phyloP scores from a whole-genome alignment of 2,329 filamentous ascomycete genomes.

The Claviceps paspali region DNA sequence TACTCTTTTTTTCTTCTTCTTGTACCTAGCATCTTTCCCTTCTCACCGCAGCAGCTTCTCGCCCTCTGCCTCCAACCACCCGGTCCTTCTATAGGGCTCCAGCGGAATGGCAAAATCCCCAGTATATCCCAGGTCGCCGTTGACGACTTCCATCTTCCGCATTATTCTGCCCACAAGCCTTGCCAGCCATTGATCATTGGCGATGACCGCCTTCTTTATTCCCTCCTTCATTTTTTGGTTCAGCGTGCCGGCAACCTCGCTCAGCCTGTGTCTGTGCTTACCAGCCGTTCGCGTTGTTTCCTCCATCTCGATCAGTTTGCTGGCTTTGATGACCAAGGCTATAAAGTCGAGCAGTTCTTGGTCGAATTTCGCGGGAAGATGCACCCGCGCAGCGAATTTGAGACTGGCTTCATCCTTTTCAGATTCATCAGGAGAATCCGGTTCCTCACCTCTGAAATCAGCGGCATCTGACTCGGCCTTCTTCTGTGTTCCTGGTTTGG shows the following conservation, averaged over 20 bases:
- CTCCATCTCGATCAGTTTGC: slow-evolving; percentile 4
- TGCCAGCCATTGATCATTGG: slow-evolving; percentile 8
- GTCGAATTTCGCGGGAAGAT: slow-evolving; percentile 3
- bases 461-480: not conserved
- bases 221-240: slow-evolving; percentile 41
- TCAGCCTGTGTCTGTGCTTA: slow-evolving; percentile 1
- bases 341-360: slow-evolving; percentile 5
- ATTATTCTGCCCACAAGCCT: slow-evolving; percentile 5
- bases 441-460: not conserved
- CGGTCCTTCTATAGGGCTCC: slow-evolving; percentile 2
- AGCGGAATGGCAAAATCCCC: slow-evolving; percentile 1
- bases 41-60: slow-evolving; percentile 31
- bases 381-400: slow-evolving; percentile 1
- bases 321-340: slow-evolving; percentile 5
- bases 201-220: slow-evolving; percentile 13
- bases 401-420: not conserved
- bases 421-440: not conserved
- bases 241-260: slow-evolving; percentile 1
- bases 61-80: slow-evolving; percentile 4
- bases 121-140: slow-evolving; percentile 4
- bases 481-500: not conserved
- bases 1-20: not conserved
- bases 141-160: slow-evolving; percentile 2
- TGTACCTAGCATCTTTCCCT: not conserved
- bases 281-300: not conserved